These are phyloP conservation scores for Canavalia gladiata DNA, from an alignment of 306 rosid species.

Conservation along the genomic window DNA sequence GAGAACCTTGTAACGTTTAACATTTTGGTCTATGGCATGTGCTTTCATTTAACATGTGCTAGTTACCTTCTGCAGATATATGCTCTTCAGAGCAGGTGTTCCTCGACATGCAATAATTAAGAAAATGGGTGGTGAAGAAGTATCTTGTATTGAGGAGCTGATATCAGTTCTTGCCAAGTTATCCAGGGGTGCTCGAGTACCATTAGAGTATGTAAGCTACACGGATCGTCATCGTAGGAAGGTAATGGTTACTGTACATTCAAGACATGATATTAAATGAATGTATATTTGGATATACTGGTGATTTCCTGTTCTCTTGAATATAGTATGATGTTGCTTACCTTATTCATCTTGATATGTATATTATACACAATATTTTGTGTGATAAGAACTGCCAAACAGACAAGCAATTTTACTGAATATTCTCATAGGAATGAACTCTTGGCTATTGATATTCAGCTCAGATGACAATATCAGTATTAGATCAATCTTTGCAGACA, in stretches of 20 bases:
- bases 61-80: conserved; percentile 69
- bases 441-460: too few species aligned
- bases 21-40: conserved; percentile 27
- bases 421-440: too few species aligned
- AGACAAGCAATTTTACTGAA: too few species aligned
- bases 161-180: conserved; percentile 75
- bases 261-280: not conserved
- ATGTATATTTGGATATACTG: conserved; percentile 37
- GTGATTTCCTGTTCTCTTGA: conserved; percentile 6
- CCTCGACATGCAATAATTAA: conserved; percentile 96
- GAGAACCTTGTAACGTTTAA: not conserved
- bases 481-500: too few species aligned
- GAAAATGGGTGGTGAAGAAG: conserved; percentile 92
- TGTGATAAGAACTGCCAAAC: too few species aligned
- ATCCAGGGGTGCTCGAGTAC: conserved; percentile 89
- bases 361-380: not conserved
- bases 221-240: conserved; percentile 90
- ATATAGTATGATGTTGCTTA: conserved; percentile 10
- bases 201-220: conserved; percentile 84
- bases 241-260: conserved; percentile 60
- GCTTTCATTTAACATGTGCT: conserved; percentile 43
- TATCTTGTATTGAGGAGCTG: conserved; percentile 77
- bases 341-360: conserved; percentile 8
- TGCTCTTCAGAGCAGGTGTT: conserved; percentile 93
- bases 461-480: too few species aligned